Evolutionary conservation across 305 asterid species (phyloP).

Genomic region (Vinca major): DNA sequence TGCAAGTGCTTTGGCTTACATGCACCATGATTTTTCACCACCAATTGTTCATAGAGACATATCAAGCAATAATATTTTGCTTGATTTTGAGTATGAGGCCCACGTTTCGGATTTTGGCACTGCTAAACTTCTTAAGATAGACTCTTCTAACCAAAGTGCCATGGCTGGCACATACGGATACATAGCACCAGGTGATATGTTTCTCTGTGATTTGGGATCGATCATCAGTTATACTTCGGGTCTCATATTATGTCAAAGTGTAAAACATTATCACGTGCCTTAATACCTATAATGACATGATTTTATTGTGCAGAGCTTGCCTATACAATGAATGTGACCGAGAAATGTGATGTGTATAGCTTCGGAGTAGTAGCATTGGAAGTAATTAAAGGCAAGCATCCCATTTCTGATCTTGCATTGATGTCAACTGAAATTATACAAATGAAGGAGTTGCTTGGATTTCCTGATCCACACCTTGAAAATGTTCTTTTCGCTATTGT

Average conservation of each 20-base stretch:
- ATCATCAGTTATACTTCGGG: no score
- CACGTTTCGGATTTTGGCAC: constrained; percentile 7
- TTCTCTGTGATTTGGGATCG: background rate
- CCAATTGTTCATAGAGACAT: constrained; percentile 14
- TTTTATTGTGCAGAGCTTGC: constrained; percentile 16
- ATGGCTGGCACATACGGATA: constrained; percentile 14
- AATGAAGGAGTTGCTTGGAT: constrained; percentile 5
- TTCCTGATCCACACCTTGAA: constrained; percentile 11
- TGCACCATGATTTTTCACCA: constrained; percentile 16
- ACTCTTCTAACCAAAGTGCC: constrained; percentile 6
- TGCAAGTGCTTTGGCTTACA: constrained; percentile 10
- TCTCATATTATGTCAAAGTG: no score
- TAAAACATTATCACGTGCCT: background rate
- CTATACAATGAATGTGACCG: constrained; percentile 12
- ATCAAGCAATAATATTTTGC: constrained; percentile 10
- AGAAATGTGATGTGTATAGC: constrained; percentile 16
- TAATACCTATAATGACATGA: no score
- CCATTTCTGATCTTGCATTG: background rate
- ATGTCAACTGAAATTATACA: background rate
- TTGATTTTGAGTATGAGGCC: background rate
- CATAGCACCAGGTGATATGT: constrained; percentile 9
- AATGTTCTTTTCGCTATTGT: constrained; percentile 8
- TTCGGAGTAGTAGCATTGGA: constrained; percentile 15
- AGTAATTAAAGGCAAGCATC: constrained; percentile 19
- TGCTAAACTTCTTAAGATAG: constrained; percentile 3